phyloP scores from a whole-genome alignment of 208 protist genomes.

The Trypanosoma melophagium region DNA sequence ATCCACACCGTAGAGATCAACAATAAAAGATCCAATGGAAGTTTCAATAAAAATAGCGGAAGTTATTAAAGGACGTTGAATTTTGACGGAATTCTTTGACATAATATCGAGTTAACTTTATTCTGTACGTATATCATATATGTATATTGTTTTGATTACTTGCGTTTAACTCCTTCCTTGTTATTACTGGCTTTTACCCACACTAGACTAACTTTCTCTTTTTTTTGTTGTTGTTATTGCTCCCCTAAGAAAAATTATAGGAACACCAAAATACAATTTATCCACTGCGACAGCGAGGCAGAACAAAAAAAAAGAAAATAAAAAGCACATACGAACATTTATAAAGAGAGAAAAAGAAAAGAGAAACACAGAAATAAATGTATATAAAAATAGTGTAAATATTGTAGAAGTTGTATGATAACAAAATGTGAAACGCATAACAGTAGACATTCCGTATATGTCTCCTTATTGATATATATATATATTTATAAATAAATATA shows the following conservation, averaged over 20 bases:
- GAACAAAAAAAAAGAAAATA: conserved; percentile 17
- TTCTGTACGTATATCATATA: no score
- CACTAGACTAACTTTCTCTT: no score
- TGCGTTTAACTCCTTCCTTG: background rate
- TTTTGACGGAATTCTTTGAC: conserved; percentile 13
- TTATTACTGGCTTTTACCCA: background rate
- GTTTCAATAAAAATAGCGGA: conserved; percentile 65
- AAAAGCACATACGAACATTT: no score
- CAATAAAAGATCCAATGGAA: conserved; percentile 51
- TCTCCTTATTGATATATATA: background rate
- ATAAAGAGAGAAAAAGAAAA: background rate
- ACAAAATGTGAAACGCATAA: no score
- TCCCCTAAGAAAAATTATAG: no score
- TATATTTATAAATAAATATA: background rate
- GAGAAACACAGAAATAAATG: background rate
- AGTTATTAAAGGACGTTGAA: conserved; percentile 22
- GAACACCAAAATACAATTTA: no score
- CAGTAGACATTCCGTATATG: no score
- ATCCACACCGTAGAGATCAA: conserved; percentile 73
- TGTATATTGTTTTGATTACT: background rate
- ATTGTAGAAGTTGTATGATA: background rate
- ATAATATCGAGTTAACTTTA: background rate
- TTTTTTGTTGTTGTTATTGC: no score
- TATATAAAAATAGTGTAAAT: conserved; percentile 4
- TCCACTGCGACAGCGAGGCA: background rate